Conservation (phyloP, 371 early-diverging fungal genomes). For the Thermomucor indicae-seudaticae region DNA sequence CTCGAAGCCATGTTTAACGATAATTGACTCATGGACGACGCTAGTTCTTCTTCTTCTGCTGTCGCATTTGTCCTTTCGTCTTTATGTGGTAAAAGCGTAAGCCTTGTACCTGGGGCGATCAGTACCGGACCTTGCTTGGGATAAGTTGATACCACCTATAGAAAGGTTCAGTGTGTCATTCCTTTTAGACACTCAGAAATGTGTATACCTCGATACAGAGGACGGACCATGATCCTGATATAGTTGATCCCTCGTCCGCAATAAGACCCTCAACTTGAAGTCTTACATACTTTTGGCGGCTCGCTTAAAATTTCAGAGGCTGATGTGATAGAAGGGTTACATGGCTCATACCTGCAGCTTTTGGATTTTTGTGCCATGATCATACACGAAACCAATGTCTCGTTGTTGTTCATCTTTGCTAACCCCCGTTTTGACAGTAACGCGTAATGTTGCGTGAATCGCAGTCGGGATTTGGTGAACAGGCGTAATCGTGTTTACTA, state of each 20-base stretch:
- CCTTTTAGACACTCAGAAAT: too few species aligned
- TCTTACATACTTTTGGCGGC: conserved; percentile 2
- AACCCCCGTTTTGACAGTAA: conserved; percentile 4
- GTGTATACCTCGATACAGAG: not conserved
- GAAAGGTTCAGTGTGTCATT: not conserved
- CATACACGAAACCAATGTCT: conserved; percentile 22
- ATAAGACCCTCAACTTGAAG: not conserved
- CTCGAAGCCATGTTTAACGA: too few species aligned
- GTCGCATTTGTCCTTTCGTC: too few species aligned
- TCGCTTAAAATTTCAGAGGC: conserved; percentile 4
- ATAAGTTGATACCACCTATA: conserved; percentile 21
- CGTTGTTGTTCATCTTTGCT: conserved; percentile 16
- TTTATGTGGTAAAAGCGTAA: conserved; percentile 14
- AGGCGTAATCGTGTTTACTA: conserved; percentile 7
- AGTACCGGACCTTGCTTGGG: conserved; percentile 25
- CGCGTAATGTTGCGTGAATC: conserved; percentile 8
- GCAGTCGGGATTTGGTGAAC: conserved; percentile 6
- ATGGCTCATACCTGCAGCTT: conserved; percentile 14
- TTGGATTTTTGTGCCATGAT: conserved; percentile 15
- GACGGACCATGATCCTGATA: not conserved
- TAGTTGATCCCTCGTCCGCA: not conserved
- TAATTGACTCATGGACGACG: conserved; percentile 4
- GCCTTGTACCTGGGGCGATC: conserved; percentile 18
- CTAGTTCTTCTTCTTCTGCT: not conserved
- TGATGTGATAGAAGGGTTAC: not conserved